Conservation (phyloP, 306 rosid species). For the Citrullus colocynthis region DNA sequence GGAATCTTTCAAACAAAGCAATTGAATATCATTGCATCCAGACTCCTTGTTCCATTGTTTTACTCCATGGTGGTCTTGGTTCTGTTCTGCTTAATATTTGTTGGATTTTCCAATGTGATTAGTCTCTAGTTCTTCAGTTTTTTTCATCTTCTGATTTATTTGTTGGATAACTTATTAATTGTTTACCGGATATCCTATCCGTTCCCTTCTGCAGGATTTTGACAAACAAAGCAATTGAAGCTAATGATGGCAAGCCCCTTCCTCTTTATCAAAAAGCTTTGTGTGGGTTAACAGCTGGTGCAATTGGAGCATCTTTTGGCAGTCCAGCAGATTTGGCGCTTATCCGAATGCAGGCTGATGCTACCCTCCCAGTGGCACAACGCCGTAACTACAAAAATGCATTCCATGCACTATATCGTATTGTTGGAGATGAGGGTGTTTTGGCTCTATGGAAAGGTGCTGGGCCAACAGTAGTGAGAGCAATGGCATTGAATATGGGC, state of each 20-base stretch:
- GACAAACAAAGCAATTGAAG: slow-evolving; percentile 84
- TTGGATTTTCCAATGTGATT: neutral
- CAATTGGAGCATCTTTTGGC: slow-evolving; percentile 87
- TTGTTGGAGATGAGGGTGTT: slow-evolving; percentile 74
- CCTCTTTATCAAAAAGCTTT: slow-evolving; percentile 95
- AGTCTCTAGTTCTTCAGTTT: neutral
- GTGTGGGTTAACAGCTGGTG: slow-evolving; percentile 98
- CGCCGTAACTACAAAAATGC: slow-evolving; percentile 88
- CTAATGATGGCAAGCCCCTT: slow-evolving; percentile 97
- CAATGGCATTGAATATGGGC: slow-evolving; percentile 99
- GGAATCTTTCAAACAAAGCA: neutral
- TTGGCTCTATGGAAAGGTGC: slow-evolving; percentile 99
- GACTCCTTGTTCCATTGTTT: neutral
- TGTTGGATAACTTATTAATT: neutral
- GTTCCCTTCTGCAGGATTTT: slow-evolving; percentile 33
- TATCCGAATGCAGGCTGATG: slow-evolving; percentile 97
- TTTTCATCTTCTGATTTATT: neutral
- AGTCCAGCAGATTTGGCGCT: slow-evolving; percentile 98
- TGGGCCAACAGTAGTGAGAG: slow-evolving; percentile 96
- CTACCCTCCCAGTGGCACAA: slow-evolving; percentile 81
- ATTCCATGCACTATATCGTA: slow-evolving; percentile 87
- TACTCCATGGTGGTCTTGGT: neutral
- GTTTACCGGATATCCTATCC: neutral
- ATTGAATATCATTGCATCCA: neutral
- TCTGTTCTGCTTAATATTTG: neutral